Evolutionary conservation across 352 stramenopile species (phyloP).

Genomic region (Globisporangium mamillatum): DNA sequence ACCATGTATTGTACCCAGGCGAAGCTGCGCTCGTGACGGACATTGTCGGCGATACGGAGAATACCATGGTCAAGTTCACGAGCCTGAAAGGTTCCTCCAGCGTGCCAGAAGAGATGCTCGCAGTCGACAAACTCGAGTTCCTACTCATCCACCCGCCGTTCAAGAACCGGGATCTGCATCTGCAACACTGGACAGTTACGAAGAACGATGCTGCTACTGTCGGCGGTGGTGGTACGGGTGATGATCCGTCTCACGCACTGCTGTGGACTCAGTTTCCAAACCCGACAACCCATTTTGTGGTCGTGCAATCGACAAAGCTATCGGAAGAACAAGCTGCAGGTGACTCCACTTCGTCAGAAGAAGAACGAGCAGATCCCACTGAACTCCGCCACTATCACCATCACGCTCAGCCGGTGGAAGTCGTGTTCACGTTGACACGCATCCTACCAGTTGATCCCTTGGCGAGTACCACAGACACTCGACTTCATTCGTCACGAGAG

Average conservation of each 20-base stretch:
- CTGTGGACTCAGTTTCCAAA: conserved; percentile 33
- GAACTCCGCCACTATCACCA: not conserved
- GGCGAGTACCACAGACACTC: conserved; percentile 14
- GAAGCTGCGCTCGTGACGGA: conserved; percentile 43
- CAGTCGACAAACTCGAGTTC: conserved; percentile 24
- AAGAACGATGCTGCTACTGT: conserved; percentile 12
- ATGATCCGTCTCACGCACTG: conserved; percentile 6
- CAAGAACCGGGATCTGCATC: conserved; percentile 20
- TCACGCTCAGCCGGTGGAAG: conserved; percentile 12
- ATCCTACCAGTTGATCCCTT: conserved; percentile 20
- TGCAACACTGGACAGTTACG: conserved; percentile 25
- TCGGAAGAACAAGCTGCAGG: conserved; percentile 20
- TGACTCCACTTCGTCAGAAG: conserved; percentile 19
- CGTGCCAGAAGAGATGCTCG: conserved; percentile 46
- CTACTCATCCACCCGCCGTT: conserved; percentile 43
- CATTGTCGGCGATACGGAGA: conserved; percentile 50
- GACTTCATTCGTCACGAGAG: not conserved
- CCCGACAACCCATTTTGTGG: conserved; percentile 36
- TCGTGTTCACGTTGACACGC: conserved; percentile 39
- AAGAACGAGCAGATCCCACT: not conserved
- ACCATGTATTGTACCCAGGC: conserved; percentile 22
- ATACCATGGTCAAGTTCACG: conserved; percentile 43
- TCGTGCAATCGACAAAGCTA: conserved; percentile 22
- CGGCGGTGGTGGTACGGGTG: not conserved
- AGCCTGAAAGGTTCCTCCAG: conserved; percentile 30